Percentiles rank a stretch among this genome's conserved stretches.
These are phyloP conservation scores for Delonix regia DNA, from an alignment of 306 rosid species.

Conservation along the genomic window DNA sequence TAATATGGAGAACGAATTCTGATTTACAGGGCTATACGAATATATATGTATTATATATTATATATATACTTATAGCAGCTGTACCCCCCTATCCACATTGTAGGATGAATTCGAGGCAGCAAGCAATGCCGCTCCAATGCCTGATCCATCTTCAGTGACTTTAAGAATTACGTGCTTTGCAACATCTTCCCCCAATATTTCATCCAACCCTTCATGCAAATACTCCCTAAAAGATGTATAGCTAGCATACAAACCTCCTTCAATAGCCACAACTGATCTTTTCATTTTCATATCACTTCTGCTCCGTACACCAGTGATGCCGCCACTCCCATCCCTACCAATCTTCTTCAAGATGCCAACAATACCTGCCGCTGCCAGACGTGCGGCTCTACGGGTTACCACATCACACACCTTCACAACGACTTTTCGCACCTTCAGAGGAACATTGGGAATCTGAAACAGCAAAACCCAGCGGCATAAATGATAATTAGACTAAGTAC, in stretches of 20 bases:
- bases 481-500: constrained; percentile 13
- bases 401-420: constrained; percentile 79
- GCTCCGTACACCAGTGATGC: constrained; percentile 74
- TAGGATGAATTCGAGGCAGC: constrained; percentile 78
- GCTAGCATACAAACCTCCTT: constrained; percentile 78
- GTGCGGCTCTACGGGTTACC: constrained; percentile 84
- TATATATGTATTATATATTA: constrained; percentile 37
- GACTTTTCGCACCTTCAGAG: constrained; percentile 72
- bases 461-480: constrained; percentile 23
- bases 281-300: constrained; percentile 61
- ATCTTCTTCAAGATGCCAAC: constrained; percentile 92
- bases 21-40: constrained; percentile 82
- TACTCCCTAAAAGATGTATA: constrained; percentile 76
- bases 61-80: constrained; percentile 62
- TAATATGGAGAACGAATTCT: constrained; percentile 63
- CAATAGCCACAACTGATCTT: constrained; percentile 81
- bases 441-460: constrained; percentile 66
- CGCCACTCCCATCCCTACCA: constrained; percentile 86
- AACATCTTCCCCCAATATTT: constrained; percentile 78
- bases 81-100: constrained; percentile 72
- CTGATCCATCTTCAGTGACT: constrained; percentile 87
- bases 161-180: constrained; percentile 74
- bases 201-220: constrained; percentile 73
- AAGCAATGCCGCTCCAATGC: constrained; percentile 84
- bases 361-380: constrained; percentile 90